These are phyloP conservation scores for Earliella scabrosa DNA, from an alignment of 1,284 basidiomycete species.

Conservation along the genomic window DNA sequence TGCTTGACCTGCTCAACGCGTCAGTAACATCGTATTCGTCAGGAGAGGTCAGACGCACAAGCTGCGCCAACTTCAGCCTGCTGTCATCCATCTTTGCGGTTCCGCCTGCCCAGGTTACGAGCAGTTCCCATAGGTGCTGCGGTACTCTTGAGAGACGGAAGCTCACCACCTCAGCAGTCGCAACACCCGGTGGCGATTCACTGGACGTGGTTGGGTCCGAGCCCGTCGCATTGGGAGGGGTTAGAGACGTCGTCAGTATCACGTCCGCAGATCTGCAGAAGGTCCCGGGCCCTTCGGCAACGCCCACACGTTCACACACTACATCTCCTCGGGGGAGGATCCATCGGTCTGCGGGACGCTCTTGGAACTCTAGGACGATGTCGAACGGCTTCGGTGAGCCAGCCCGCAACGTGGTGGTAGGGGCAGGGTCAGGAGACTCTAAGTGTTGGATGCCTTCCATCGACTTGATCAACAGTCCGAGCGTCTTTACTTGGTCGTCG, in stretches of 20 bases:
- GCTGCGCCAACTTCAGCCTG: conserved; percentile 42
- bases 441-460: conserved; percentile 36
- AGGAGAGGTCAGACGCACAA: conserved; percentile 38
- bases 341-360: conserved; percentile 62
- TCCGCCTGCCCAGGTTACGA: conserved; percentile 62
- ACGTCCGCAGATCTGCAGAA: conserved; percentile 19
- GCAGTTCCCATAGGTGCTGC: conserved; percentile 52
- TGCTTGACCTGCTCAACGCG: conserved; percentile 33
- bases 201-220: conserved; percentile 21
- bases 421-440: conserved; percentile 12
- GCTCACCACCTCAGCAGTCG: conserved; percentile 42
- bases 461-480: conserved; percentile 67
- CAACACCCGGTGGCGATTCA: conserved; percentile 2
- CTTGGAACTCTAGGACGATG: conserved; percentile 70
- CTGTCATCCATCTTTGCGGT: conserved; percentile 49
- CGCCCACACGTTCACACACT: conserved; percentile 45
- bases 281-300: conserved; percentile 23
- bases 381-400: conserved; percentile 47
- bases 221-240: conserved; percentile 4
- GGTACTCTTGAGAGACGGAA: conserved; percentile 53
- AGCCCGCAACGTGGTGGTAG: conserved; percentile 24
- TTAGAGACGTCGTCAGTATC: conserved; percentile 20
- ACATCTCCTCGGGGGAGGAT: conserved; percentile 64
- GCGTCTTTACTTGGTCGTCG: conserved; percentile 63
- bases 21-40: background rate